Evolutionary conservation across 2,329 filamentous ascomycete species (phyloP), one percentile per base, ranked within the genome.

Genomic region (Trichoderma endophyticum): DNA sequence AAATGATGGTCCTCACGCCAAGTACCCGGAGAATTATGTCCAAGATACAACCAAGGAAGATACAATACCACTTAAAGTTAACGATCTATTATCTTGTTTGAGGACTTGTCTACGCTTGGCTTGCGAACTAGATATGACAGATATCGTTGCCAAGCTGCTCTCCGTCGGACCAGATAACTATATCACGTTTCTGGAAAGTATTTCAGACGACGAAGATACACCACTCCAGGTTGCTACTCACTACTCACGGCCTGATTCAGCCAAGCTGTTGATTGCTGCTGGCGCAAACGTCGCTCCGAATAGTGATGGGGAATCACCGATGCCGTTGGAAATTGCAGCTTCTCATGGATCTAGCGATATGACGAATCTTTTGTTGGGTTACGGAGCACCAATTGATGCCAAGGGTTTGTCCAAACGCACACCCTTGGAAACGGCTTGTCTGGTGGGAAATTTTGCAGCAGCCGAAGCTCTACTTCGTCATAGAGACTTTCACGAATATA

Each of bases 341-440:
- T 4, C 15, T 5, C 7, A 57, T 36, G 63, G 26, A 24, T 34
- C 24, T 15, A 2, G n/a, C 15, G 63, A 66, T 2, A 54, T 54
- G 21, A 26, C 3, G 9, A 12, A 34, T 12, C 8, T 66, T 11
- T 56, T 66, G 12, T 51, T 66, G 1, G 4, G 6, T 11, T n/a
- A 66, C 34, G 39, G 63, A 8, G 39, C 43, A 6, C 39, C 48
- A 8, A 66, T 66, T 21, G 63, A 66, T 56, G 26, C 43, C 2
- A 21, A 24, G 6, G 6, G 28, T n/a, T 26, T 18, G 2, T 1
- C 0, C 3, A n/a, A 6, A 7, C 14, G 1, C 0, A 56, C 30
- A 32, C 1, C 63, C 6, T 66, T 66, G 14, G 11, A 54, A 9
- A 14, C 3, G 11, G 63, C 63, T 36, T 66, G 63, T 2, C 4